Base-by-base conservation (phyloP, 495 filamentous ascomycete species). In the Penicillium crystallinum region DNA sequence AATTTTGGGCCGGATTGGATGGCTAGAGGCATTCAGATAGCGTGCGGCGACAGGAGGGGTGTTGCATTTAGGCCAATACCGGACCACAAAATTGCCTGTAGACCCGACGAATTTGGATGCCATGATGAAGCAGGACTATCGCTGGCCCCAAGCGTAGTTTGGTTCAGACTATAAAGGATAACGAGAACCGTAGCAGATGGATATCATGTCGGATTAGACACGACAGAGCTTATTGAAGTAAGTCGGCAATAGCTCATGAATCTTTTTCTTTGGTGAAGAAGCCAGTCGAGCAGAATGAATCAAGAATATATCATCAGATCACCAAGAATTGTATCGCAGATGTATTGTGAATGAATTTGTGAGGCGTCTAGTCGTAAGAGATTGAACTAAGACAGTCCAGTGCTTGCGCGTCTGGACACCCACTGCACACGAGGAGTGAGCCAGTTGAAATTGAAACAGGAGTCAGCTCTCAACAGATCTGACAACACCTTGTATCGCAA, bases 1-100 rank as follows among this genome's bases (percentile, higher is more conserved):
- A 18, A 75, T 66, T 48, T 75, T 76, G 15, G 70, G 71, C 6
- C 57, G 62, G 38, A 75, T 59, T 1, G 67, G 62, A 57, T 72
- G 58, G 45, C 30, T 8, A 0, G 49, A 53, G 31, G 61, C 39
- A 4, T 23, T 42, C 0, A 73, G 21, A 46, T 72, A 73, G 23
- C 72, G 70, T 12, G 25, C 6, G 34, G 70, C 72, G 39, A 73
- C 49, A 2, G 62, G 57, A 22, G 70, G 54, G 9, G 59, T 61
- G 11, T 55, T 34, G 25, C 53, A n/a, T 37, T 57, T 54, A 15
- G 53, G 40, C 23, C 23, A 41, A 53, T 68, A 73, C 29, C 59
- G 58, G 30, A 72, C 11, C 12, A 47, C 34, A 23, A 71, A 57
- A 17, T 49, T 52, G 4, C 44, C 54, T 7, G 61, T 59, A 37